Conservation (phyloP, 164 flowering plant genomes). For the Annona squamosa region DNA sequence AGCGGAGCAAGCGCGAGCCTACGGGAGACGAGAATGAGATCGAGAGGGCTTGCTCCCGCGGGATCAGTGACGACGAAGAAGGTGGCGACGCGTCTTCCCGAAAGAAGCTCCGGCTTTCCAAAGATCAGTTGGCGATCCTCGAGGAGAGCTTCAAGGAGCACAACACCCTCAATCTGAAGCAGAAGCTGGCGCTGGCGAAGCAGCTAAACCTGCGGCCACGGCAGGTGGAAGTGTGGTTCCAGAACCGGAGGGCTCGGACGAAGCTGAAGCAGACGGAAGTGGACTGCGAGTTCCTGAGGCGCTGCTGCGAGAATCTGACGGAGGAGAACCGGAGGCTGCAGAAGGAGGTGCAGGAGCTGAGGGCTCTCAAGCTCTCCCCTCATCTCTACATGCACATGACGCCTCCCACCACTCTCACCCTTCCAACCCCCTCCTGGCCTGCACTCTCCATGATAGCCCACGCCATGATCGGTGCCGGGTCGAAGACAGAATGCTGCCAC, state of each 20-base stretch:
- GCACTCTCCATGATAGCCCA: too few species aligned
- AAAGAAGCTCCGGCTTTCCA: slow-evolving; percentile 26
- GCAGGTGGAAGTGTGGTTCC: slow-evolving; percentile 27
- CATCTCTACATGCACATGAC: slow-evolving; percentile 41
- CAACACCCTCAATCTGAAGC: slow-evolving; percentile 30
- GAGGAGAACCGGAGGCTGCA: slow-evolving; percentile 37
- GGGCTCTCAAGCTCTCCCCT: slow-evolving; percentile 32
- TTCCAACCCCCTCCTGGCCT: too few species aligned
- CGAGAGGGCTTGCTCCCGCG: slow-evolving; percentile 23
- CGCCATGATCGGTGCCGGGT: too few species aligned
- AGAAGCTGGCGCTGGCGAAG: slow-evolving; percentile 22
- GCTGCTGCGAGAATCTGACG: slow-evolving; percentile 35
- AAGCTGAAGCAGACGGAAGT: slow-evolving; percentile 43
- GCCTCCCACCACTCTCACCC: slow-evolving; percentile 39
- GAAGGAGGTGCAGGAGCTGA: slow-evolving; percentile 38
- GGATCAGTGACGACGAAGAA: slow-evolving; percentile 25
- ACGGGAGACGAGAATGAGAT: slow-evolving; percentile 12
- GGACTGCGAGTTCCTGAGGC: slow-evolving; percentile 35
- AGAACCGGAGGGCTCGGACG: slow-evolving; percentile 28
- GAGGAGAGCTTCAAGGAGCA: slow-evolving; percentile 29
- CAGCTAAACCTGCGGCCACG: slow-evolving; percentile 23
- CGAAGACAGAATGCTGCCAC: too few species aligned
- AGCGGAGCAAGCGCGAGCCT: slow-evolving; percentile 28
- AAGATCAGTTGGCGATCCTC: slow-evolving; percentile 26
- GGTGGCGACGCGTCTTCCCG: slow-evolving; percentile 17